These are phyloP conservation scores for Prillingera fragicola DNA, from an alignment of 1,284 basidiomycete species.

Conservation along the genomic window DNA sequence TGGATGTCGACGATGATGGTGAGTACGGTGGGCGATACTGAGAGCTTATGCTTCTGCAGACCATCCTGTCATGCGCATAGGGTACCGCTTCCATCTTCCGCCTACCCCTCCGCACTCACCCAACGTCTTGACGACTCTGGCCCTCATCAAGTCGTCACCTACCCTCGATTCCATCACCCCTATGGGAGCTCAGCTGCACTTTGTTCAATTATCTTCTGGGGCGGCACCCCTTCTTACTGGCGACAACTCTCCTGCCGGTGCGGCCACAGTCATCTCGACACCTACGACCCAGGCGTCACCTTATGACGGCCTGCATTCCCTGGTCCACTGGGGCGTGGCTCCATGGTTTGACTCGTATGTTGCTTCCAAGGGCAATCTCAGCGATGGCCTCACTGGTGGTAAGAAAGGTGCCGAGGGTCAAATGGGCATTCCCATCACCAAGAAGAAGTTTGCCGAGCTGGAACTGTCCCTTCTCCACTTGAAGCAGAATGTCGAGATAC, in stretches of 20 bases:
- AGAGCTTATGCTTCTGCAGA: conserved; percentile 16
- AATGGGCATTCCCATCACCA: conserved; percentile 96
- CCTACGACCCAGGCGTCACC: conserved; percentile 56
- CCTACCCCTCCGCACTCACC: conserved; percentile 57
- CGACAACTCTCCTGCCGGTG: conserved; percentile 26
- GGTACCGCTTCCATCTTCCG: conserved; percentile 44
- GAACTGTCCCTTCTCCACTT: conserved; percentile 93
- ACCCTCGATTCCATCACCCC: conserved; percentile 73
- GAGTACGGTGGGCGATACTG: conserved; percentile 3
- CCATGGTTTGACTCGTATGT: conserved; percentile 99
- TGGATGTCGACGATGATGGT: conserved; percentile 39
- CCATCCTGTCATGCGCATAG: conserved; percentile 24
- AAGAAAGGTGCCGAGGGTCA: conserved; percentile 72
- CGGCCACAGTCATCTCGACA: conserved; percentile 37
- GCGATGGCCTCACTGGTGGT: conserved; percentile 58
- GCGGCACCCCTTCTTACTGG: conserved; percentile 21
- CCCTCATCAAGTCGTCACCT: conserved; percentile 86
- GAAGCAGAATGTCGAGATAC: conserved; percentile 98
- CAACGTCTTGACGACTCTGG: conserved; percentile 76
- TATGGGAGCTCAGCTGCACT: conserved; percentile 79
- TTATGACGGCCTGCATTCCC: conserved; percentile 92
- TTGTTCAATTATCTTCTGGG: conserved; percentile 68
- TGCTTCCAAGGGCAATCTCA: conserved; percentile 43
- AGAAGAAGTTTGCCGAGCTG: conserved; percentile 98
- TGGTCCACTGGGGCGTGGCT: conserved; percentile 92